Base-by-base conservation (phyloP, 345 rosid genomes). In the Eutrema japonicum region DNA sequence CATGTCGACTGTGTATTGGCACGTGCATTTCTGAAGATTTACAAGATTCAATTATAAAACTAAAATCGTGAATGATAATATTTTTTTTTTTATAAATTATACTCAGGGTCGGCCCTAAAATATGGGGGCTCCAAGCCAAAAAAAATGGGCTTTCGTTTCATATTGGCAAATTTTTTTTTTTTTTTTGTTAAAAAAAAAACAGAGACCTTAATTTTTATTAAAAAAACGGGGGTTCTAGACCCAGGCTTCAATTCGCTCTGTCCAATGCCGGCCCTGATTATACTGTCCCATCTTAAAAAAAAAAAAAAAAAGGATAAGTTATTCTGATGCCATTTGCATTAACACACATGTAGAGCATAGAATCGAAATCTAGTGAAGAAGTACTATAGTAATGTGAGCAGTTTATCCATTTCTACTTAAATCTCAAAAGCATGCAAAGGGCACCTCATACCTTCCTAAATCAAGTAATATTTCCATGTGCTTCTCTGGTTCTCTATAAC, bases 301-400 rank as follows among this genome's bases (percentile, higher is more conserved):
- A 6, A 8, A 10, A 67, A 8, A 74, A 9, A 33, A 18, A n/a
- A 26, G 32, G 41, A 40, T 66, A 75, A 43, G 57, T 68, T 69
- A 68, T 52, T 59, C 78, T 68, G 68, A 75, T 60, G 78, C 78
- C 41, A 68, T 43, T 60, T 50, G 69, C 73, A 60, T 57, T 68
- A 52, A 60, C 0, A 42, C 69, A 75, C 74, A 74, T 75, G 73
- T 33, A 33, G 35, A 65, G 65, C 53, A 66, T 66, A 61, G 32
- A 75, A 51, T 50, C 37, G 3, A 5, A 22, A 43, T 35, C 27
- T 64, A 74, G 72, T 48, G 67, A 49, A 33, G 8, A 3, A 70
- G 62, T 75, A 67, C 55, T 11, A 68, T 43, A 3, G 58, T 66
- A 50, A 51, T 27, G 60, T 70, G 60, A 53, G 37, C 51, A 69